phyloP scores from a whole-genome alignment of 2,329 filamentous ascomycete species.

The Dactylellina parvicollis region DNA sequence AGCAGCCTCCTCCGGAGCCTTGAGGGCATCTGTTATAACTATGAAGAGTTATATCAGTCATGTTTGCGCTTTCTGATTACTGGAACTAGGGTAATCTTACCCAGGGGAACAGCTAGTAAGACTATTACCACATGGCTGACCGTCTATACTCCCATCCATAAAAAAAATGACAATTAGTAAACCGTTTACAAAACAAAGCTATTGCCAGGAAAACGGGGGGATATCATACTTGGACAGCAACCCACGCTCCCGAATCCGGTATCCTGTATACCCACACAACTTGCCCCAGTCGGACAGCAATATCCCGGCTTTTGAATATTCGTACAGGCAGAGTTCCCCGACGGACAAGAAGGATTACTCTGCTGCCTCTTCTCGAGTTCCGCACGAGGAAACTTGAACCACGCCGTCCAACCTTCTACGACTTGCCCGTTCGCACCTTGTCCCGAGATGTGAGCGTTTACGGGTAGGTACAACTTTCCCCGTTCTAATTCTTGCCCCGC shows the following conservation, averaged over 20 bases:
- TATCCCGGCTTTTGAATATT: conserved; percentile 74
- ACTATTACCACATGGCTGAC: conserved; percentile 27
- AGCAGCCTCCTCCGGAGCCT: conserved; percentile 39
- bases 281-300: conserved; percentile 75
- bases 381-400: conserved; percentile 11
- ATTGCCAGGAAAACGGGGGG: conserved; percentile 43
- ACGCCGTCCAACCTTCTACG: conserved; percentile 7
- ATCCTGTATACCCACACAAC: conserved; percentile 73
- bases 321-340: conserved; percentile 72
- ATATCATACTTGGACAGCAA: conserved; percentile 70
- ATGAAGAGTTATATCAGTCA: not conserved
- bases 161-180: not conserved
- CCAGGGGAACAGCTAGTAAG: conserved; percentile 37
- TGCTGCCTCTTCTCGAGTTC: conserved; percentile 65
- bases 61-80: not conserved
- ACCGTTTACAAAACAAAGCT: not conserved
- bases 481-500: not conserved
- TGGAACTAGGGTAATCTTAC: not conserved
- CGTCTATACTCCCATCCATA: conserved; percentile 11
- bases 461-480: conserved; percentile 29
- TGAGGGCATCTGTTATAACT: conserved; percentile 40
- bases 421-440: not conserved
- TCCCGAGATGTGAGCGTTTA: conserved; percentile 15
- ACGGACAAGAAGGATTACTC: conserved; percentile 70
- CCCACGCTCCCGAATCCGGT: conserved; percentile 74